These are phyloP conservation scores for Pythium oligandrum DNA, from an alignment of 352 stramenopile genomes.

Conservation along the genomic window DNA sequence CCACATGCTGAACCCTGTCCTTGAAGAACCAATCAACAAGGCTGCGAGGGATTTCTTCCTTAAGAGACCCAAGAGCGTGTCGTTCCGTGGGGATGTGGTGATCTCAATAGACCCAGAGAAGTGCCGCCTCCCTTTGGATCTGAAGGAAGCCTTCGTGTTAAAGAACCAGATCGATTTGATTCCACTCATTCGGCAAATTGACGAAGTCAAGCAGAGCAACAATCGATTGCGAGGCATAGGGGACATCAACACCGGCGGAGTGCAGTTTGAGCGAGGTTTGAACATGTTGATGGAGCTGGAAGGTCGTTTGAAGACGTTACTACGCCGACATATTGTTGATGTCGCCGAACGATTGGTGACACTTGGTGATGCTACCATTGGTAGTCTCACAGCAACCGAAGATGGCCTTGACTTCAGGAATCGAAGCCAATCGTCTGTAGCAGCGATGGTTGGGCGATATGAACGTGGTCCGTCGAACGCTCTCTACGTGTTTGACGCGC, in stretches of 20 bases:
- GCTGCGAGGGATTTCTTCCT: slow-evolving; percentile 47
- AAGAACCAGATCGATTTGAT: slow-evolving; percentile 63
- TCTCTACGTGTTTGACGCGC: slow-evolving; percentile 62
- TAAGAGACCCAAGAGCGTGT: slow-evolving; percentile 17
- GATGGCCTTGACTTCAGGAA: slow-evolving; percentile 1
- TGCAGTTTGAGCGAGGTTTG: too few relatives aligned
- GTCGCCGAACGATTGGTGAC: slow-evolving; percentile 55
- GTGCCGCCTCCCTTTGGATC: slow-evolving; percentile 42
- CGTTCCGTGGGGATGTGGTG: slow-evolving; percentile 50
- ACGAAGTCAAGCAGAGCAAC: slow-evolving; percentile 57
- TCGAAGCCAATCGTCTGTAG: slow-evolving; percentile 28
- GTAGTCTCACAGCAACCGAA: too few relatives aligned
- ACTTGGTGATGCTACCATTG: slow-evolving; percentile 35
- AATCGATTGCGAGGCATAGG: slow-evolving; percentile 8
- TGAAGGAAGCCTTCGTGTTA: slow-evolving; percentile 68
- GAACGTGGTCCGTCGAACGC: background rate
- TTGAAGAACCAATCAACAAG: slow-evolving; percentile 29
- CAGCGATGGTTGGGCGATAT: slow-evolving; percentile 11
- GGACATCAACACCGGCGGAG: too few relatives aligned
- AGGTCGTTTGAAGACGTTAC: slow-evolving; percentile 42
- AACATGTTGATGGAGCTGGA: slow-evolving; percentile 26
- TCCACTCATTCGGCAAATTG: slow-evolving; percentile 46
- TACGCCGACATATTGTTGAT: slow-evolving; percentile 51
- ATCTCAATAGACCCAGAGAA: slow-evolving; percentile 51
- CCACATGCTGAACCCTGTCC: slow-evolving; percentile 33